Evolutionary conservation across 2,329 filamentous ascomycete species (phyloP), one percentile per base, ranked within the genome.

Genomic region (Tolypocladium nubicola): DNA sequence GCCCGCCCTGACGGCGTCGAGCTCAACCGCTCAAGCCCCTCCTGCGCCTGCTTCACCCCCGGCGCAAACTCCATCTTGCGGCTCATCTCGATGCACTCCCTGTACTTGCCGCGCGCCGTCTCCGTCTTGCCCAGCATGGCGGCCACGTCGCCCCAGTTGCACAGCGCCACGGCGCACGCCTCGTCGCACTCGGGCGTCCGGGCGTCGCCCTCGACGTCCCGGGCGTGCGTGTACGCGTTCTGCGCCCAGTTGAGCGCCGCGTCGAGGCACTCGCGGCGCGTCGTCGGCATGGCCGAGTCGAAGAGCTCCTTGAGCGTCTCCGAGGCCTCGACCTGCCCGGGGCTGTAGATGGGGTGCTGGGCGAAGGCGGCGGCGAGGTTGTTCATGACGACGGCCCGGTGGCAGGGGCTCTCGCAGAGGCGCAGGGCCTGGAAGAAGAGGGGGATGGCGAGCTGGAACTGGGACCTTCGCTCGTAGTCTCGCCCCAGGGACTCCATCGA

Each of bases 311-410:
- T 64, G 33, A 71, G 63, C 10, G 61, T 62, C 43, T 67, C 63
- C 7, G 68, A 63, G n/a, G 65, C 64, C n/a, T 65, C 63, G 13
- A 60, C 57, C 21, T 64, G 57, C 6, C 65, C 54, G 5, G 71
- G 65, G 21, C 68, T 60, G 55, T 71, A 70, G 55, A 79, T 63
- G 10, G 80, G 80, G 60, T 86, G 87, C 70, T 90, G 88, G 3
- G 86, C 86, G 60, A 93, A 83, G 52, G 84, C 85, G 40, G 83
- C 84, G 9, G 89, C 83, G 59, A 93, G 79, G 69, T 93, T 93
- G 75, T 91, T 92, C 89, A 93, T 95, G 67, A 97, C 77, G 16
- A 92, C 79, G 35, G 90, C 87, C 54, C 87, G 85, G 69, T 96
- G 91, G 69, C 92, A 97, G 37, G 78, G 80, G 33, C 75, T 74